These are phyloP conservation scores for Areca catechu DNA, from an alignment of 176 grass and related monocot species.

Conservation along the genomic window DNA sequence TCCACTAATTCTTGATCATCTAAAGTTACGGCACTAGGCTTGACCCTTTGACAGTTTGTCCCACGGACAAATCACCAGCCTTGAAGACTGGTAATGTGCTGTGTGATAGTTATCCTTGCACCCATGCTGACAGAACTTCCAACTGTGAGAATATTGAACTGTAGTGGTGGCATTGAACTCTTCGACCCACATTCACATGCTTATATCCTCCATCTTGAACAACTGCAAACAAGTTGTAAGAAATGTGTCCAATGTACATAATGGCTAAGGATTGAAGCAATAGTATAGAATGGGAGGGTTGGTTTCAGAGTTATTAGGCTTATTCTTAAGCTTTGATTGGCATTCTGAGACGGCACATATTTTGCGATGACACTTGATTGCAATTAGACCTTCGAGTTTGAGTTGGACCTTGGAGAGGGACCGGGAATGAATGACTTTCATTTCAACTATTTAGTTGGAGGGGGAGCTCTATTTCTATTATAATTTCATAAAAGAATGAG, in stretches of 20 bases:
- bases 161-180: slow-evolving; percentile 59
- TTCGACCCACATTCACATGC: slow-evolving; percentile 93
- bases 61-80: slow-evolving; percentile 89
- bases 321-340: slow-evolving; percentile 73
- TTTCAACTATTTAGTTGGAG: no score
- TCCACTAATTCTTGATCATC: slow-evolving; percentile 47
- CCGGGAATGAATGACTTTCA: no score
- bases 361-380: slow-evolving; percentile 68
- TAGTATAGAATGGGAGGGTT: no score
- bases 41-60: slow-evolving; percentile 59
- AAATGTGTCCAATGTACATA: slow-evolving; percentile 11
- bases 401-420: no score
- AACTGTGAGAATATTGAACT: slow-evolving; percentile 86
- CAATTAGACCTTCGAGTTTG: no score
- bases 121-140: slow-evolving; percentile 94
- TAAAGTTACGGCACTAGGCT: slow-evolving; percentile 77
- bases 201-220: slow-evolving; percentile 98
- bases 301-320: not conserved
- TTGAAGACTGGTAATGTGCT: slow-evolving; percentile 90
- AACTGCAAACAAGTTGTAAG: slow-evolving; percentile 39
- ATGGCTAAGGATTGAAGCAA: no score
- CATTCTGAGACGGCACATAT: slow-evolving; percentile 62
- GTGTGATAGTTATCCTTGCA: slow-evolving; percentile 85
- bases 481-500: no score
- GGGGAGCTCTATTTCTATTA: no score